These are phyloP conservation scores for Globisporangium solare DNA, from an alignment of 352 stramenopile species.

Conservation along the genomic window DNA sequence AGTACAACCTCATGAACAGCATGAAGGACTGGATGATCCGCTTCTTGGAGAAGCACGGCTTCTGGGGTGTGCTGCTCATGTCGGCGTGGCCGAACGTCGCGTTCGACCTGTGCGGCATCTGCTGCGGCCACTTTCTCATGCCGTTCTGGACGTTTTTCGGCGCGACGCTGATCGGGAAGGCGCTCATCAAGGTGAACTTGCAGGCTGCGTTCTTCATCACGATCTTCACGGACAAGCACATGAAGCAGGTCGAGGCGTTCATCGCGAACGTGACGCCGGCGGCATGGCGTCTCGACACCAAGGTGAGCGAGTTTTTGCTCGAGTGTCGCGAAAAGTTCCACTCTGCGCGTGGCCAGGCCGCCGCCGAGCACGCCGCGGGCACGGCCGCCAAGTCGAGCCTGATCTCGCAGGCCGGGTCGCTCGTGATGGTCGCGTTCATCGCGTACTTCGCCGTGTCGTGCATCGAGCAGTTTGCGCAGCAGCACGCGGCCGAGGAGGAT, in stretches of 20 bases:
- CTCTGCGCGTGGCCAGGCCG: conserved; percentile 56
- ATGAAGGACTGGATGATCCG: conserved; percentile 93
- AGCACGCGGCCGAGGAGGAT: conserved; percentile 85
- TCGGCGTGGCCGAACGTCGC: conserved; percentile 93
- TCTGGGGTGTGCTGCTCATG: conserved; percentile 92
- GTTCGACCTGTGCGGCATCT: conserved; percentile 94
- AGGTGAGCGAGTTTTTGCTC: conserved; percentile 82
- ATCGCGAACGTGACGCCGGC: conserved; percentile 73
- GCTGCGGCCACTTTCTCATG: conserved; percentile 93
- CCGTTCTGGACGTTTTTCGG: conserved; percentile 95
- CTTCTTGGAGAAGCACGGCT: conserved; percentile 90
- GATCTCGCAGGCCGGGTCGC: conserved; percentile 75
- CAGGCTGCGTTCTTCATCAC: conserved; percentile 90
- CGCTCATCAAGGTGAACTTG: conserved; percentile 90
- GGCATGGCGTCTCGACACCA: conserved; percentile 68
- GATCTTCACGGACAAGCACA: conserved; percentile 84
- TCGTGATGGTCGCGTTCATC: conserved; percentile 87
- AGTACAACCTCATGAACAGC: conserved; percentile 86
- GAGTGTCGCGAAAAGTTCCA: conserved; percentile 87
- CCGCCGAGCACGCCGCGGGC: conserved; percentile 46
- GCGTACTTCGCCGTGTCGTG: conserved; percentile 88
- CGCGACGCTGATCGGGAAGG: conserved; percentile 92
- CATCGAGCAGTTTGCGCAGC: conserved; percentile 89
- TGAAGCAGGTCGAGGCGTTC: conserved; percentile 82
- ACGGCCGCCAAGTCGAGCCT: conserved; percentile 46